Percentiles rank a stretch among this genome's conserved stretches.
Evolutionary conservation across 495 filamentous ascomycete genomes (phyloP).

Genomic region (Annulohypoxylon bovei): DNA sequence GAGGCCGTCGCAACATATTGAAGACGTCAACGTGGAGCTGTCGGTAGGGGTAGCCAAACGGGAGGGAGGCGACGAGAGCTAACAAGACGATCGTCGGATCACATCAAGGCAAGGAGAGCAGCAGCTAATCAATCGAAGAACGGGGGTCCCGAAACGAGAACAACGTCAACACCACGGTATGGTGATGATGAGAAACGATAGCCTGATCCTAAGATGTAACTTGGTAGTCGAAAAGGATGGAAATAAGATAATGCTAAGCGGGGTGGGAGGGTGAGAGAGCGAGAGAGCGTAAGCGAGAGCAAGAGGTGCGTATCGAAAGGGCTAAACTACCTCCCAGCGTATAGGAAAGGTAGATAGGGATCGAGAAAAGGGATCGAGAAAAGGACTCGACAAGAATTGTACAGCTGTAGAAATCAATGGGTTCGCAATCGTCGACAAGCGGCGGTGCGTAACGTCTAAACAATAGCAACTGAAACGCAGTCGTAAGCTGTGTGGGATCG

Average conservation of each 20-base stretch:
- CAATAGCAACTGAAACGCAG: conserved; percentile 8
- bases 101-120: conserved; percentile 13
- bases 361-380: neutral
- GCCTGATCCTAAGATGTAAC: neutral
- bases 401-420: neutral
- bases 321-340: neutral
- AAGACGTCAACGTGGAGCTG: conserved; percentile 54
- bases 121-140: neutral
- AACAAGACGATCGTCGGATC: conserved; percentile 7
- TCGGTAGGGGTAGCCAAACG: conserved; percentile 14
- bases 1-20: conserved; percentile 67
- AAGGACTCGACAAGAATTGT: neutral
- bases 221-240: neutral
- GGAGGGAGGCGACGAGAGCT: neutral
- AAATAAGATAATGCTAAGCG: neutral
- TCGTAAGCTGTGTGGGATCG: conserved; percentile 5
- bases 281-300: too few species aligned
- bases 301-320: too few species aligned
- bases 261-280: neutral
- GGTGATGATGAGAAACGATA: neutral
- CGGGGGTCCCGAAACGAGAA: neutral
- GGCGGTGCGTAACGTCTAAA: neutral
- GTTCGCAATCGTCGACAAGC: neutral
- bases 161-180: neutral
- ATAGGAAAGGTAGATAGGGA: neutral